These are phyloP conservation scores for Paecilomyces sp. DNA, from an alignment of 2,329 filamentous ascomycete species.

Conservation along the genomic window DNA sequence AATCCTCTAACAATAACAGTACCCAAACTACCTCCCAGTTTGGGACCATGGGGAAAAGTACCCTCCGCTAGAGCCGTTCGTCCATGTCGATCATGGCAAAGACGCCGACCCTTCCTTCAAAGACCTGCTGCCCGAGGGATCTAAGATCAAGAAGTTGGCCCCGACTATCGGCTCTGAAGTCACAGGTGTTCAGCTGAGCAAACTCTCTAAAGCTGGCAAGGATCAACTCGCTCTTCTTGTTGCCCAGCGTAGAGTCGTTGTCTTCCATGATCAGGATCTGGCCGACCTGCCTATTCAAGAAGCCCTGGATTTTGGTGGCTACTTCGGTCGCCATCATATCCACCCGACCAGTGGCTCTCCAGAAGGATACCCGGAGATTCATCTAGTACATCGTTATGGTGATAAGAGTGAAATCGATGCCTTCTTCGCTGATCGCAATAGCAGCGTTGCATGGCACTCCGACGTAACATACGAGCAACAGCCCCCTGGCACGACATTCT, in stretches of 20 bases:
- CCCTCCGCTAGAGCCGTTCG: conserved; percentile 33
- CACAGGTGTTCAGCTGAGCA: conserved; percentile 41
- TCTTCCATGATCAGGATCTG: conserved; percentile 11
- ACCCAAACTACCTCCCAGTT: conserved; percentile 18
- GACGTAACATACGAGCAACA: conserved; percentile 21
- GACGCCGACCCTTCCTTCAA: conserved; percentile 37
- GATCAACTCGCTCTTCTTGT: conserved; percentile 45
- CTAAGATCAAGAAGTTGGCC: conserved; percentile 9
- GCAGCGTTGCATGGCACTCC: conserved; percentile 13
- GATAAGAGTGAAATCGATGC: background rate
- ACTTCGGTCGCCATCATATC: conserved; percentile 20
- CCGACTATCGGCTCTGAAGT: conserved; percentile 42
- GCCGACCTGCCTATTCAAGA: conserved; percentile 10
- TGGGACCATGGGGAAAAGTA: conserved; percentile 24
- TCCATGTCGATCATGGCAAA: conserved; percentile 34
- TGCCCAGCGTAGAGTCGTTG: conserved; percentile 12
- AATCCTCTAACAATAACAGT: conserved; percentile 6
- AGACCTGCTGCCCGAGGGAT: conserved; percentile 29
- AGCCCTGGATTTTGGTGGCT: conserved; percentile 16
- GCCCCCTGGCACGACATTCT: conserved; percentile 20
- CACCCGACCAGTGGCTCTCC: conserved; percentile 4
- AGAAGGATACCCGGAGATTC: conserved; percentile 3
- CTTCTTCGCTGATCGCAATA: conserved; percentile 23
- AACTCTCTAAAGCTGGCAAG: conserved; percentile 42
- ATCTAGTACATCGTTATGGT: conserved; percentile 1